phyloP scores from a whole-genome alignment of 2,329 filamentous ascomycete genomes.

The Aurifilum marmelostoma region DNA sequence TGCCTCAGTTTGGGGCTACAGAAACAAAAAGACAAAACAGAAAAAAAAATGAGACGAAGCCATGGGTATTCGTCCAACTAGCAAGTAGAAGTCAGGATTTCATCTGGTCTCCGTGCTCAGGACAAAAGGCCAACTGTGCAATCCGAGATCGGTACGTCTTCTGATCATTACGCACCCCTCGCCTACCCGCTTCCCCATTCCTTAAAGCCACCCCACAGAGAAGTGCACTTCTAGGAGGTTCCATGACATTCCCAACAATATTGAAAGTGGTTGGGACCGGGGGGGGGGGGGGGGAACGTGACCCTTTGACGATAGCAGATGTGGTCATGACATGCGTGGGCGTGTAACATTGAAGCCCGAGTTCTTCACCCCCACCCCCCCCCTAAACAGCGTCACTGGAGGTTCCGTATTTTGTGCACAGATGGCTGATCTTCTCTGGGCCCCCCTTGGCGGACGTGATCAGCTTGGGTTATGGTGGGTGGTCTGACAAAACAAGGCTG shows the following conservation, averaged over 20 bases:
- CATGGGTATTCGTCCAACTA: not conserved
- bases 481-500: not conserved
- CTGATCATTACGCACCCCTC: not conserved
- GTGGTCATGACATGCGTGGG: not conserved
- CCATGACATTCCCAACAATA: not conserved
- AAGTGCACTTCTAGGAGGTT: not conserved
- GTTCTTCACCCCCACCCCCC: not conserved
- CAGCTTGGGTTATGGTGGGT: not conserved
- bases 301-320: not conserved
- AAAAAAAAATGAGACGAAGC: not conserved
- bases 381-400: not conserved
- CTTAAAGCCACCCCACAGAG: not conserved
- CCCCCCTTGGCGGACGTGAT: not conserved
- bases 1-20: not conserved
- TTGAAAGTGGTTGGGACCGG: too few relatives aligned
- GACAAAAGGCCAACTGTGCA: not conserved
- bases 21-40: not conserved
- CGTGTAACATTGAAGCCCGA: not conserved
- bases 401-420: not conserved
- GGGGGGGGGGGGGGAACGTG: not conserved
- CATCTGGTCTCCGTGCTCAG: not conserved
- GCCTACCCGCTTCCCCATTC: not conserved
- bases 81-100: not conserved
- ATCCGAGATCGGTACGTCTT: not conserved
- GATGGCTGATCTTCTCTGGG: not conserved